A percentile compares a stretch with the other conserved stretches of the same genome.
Evolutionary conservation across 176 grass and related monocot genomes (phyloP).

Genomic region (Elymus sibiricus): DNA sequence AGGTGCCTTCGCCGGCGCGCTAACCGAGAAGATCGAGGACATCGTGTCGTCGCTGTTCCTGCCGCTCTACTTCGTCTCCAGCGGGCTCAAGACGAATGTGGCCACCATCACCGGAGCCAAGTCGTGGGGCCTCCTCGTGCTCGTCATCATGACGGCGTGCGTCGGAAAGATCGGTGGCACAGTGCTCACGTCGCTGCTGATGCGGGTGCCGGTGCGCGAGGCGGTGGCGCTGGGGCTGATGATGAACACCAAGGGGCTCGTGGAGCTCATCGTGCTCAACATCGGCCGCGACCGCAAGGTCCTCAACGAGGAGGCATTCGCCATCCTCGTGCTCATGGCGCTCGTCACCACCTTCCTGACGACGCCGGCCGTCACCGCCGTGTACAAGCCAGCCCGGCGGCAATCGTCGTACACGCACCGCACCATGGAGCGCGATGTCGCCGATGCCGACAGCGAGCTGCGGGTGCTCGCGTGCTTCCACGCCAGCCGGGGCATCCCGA

Average conservation of each 20-base stretch:
- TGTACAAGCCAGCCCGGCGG: constrained; percentile 41
- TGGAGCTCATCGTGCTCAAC: constrained; percentile 68
- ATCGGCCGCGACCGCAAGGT: constrained; percentile 60
- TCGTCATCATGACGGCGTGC: constrained; percentile 55
- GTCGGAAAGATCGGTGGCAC: constrained; percentile 54
- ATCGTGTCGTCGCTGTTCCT: constrained; percentile 56
- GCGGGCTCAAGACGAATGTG: constrained; percentile 64
- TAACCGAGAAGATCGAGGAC: constrained; percentile 72
- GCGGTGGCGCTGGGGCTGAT: constrained; percentile 45
- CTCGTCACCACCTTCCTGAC: constrained; percentile 58
- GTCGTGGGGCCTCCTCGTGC: constrained; percentile 53
- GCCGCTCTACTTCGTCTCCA: constrained; percentile 67
- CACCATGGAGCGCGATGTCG: constrained; percentile 36
- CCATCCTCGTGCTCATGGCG: constrained; percentile 61
- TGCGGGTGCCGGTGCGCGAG: constrained; percentile 39
- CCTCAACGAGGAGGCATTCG: constrained; percentile 56
- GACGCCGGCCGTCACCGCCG: constrained; percentile 32
- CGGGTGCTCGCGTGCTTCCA: constrained; percentile 69
- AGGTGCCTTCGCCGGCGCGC: constrained; percentile 38
- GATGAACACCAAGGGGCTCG: constrained; percentile 73
- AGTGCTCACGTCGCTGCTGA: neutral
- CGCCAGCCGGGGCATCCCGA: constrained; percentile 48
- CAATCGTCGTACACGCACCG: constrained; percentile 39
- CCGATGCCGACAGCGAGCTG: constrained; percentile 43
- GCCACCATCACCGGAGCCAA: constrained; percentile 37